phyloP scores from a whole-genome alignment of 1,284 basidiomycete genomes.

The Stygiomarasmius scandens region DNA sequence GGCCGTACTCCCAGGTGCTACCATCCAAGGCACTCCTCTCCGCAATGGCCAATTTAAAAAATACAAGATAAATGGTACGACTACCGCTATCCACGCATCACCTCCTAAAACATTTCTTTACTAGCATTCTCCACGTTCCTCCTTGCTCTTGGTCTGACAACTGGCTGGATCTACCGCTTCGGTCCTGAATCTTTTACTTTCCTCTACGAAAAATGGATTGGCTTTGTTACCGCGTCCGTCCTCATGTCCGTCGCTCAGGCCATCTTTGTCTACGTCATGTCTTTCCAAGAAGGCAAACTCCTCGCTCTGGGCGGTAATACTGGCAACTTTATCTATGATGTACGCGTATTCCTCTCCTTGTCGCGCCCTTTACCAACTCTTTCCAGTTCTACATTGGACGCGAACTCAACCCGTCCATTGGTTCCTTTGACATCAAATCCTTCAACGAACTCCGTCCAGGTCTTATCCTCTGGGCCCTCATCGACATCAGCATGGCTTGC shows the following conservation, averaged over 20 bases:
- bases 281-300: slow-evolving; percentile 71
- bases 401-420: slow-evolving; percentile 90
- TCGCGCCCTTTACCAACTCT: slow-evolving; percentile 5
- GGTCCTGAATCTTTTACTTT: slow-evolving; percentile 87
- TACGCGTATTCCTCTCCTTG: slow-evolving; percentile 41
- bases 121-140: slow-evolving; percentile 88
- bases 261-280: slow-evolving; percentile 71
- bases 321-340: slow-evolving; percentile 89
- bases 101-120: slow-evolving; percentile 1
- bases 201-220: slow-evolving; percentile 91
- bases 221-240: slow-evolving; percentile 84
- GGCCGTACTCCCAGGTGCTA: slow-evolving; percentile 85
- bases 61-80: slow-evolving; percentile 95
- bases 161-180: slow-evolving; percentile 69
- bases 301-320: slow-evolving; percentile 93
- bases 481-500: slow-evolving; percentile 91
- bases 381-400: slow-evolving; percentile 95
- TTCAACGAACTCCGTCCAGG: slow-evolving; percentile 98
- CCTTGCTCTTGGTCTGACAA: slow-evolving; percentile 71
- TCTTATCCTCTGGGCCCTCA: slow-evolving; percentile 91
- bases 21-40: slow-evolving; percentile 78
- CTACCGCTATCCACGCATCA: background rate
- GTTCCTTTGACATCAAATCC: slow-evolving; percentile 92
- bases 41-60: slow-evolving; percentile 78
- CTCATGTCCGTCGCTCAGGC: slow-evolving; percentile 82